phyloP scores from a whole-genome alignment of 1,284 basidiomycete genomes.

The Irpex sp. region DNA sequence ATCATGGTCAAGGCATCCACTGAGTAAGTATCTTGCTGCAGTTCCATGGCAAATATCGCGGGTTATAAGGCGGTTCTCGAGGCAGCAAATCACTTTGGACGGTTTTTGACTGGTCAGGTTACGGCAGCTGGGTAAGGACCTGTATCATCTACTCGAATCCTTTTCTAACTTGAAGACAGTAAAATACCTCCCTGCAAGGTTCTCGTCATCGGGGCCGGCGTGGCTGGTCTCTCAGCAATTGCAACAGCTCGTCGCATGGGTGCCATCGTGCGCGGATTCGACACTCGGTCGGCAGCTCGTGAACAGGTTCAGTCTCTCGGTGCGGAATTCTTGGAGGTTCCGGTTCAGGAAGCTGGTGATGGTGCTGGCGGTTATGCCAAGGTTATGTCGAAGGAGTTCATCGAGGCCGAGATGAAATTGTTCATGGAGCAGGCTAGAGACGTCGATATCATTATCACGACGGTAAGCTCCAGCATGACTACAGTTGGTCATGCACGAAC shows the following conservation, averaged over 20 bases:
- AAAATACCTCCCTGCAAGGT: constrained; percentile 78
- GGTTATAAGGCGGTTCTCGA: constrained; percentile 86
- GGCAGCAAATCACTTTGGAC: constrained; percentile 80
- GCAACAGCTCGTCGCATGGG: constrained; percentile 77
- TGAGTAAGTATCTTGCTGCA: constrained; percentile 21
- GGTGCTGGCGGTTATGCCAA: constrained; percentile 84
- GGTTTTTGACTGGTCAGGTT: constrained; percentile 83
- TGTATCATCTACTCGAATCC: background rate
- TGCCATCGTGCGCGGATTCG: constrained; percentile 82
- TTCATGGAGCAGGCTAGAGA: constrained; percentile 83
- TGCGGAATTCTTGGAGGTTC: constrained; percentile 80
- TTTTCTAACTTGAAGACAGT: background rate
- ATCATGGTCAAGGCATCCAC: background rate
- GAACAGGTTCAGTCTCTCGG: constrained; percentile 85
- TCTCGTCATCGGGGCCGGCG: constrained; percentile 80
- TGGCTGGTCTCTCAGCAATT: constrained; percentile 82
- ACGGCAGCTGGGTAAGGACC: constrained; percentile 73
- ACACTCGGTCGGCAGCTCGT: constrained; percentile 75
- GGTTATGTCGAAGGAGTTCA: constrained; percentile 85
- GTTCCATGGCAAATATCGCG: constrained; percentile 87
- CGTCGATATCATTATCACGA: constrained; percentile 83
- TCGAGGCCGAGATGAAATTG: constrained; percentile 83
- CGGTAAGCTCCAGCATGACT: constrained; percentile 37
- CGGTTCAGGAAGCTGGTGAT: constrained; percentile 71
- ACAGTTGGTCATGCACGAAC: background rate